Percentiles rank a stretch among this genome's conserved stretches.
Evolutionary conservation across 2,329 filamentous ascomycete species (phyloP).

Genomic region (Botryosphaeria dothidea): DNA sequence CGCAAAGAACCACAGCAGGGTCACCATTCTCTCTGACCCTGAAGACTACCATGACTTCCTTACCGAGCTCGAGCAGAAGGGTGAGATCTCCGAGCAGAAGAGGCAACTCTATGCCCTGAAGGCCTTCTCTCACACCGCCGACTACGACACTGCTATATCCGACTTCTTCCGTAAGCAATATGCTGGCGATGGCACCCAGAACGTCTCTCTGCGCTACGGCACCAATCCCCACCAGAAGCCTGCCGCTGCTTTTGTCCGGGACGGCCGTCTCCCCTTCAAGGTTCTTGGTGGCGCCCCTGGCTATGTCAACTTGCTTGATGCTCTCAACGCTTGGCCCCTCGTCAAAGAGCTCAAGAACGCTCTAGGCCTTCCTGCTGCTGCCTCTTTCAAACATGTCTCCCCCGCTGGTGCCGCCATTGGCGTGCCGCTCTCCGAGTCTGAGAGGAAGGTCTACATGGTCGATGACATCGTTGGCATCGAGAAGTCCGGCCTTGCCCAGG

Average conservation of each 20-base stretch:
- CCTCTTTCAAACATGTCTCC: slow-evolving; percentile 97
- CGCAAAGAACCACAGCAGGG: slow-evolving; percentile 95
- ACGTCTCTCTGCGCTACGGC: slow-evolving; percentile 86
- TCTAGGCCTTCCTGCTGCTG: slow-evolving; percentile 83
- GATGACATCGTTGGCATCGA: slow-evolving; percentile 91
- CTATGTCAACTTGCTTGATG: slow-evolving; percentile 96
- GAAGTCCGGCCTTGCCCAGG: slow-evolving; percentile 82
- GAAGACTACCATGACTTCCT: slow-evolving; percentile 93
- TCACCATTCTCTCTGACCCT: slow-evolving; percentile 94
- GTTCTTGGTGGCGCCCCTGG: slow-evolving; percentile 86
- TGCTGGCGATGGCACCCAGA: slow-evolving; percentile 78
- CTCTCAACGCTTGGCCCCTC: slow-evolving; percentile 93
- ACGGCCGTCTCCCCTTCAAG: slow-evolving; percentile 86
- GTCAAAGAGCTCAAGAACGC: slow-evolving; percentile 95
- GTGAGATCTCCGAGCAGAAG: slow-evolving; percentile 81
- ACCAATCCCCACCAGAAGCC: slow-evolving; percentile 99
- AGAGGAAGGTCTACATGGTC: slow-evolving; percentile 98
- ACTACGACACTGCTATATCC: slow-evolving; percentile 93
- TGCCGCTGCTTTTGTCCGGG: slow-evolving; percentile 76
- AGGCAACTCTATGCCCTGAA: slow-evolving; percentile 91
- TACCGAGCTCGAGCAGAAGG: slow-evolving; percentile 76
- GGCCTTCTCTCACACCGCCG: slow-evolving; percentile 96
- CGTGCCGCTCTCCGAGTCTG: slow-evolving; percentile 78
- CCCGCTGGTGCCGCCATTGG: slow-evolving; percentile 95
- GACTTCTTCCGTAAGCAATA: slow-evolving; percentile 99